phyloP scores from a whole-genome alignment of 371 early-diverging fungal species.

The Enterospora canceri region DNA sequence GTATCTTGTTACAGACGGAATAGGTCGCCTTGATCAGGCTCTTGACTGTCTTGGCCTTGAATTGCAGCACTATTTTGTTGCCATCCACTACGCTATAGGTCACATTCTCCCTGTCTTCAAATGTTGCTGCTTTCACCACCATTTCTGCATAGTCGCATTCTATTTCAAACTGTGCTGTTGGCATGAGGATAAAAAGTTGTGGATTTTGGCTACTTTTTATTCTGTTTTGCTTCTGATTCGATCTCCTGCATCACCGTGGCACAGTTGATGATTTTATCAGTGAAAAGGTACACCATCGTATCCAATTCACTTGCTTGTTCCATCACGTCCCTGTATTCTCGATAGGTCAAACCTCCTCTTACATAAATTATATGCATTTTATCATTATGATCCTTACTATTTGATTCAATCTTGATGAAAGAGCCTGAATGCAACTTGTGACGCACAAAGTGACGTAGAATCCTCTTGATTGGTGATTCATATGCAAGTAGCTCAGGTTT shows the following conservation, averaged over 20 bases:
- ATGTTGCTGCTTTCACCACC: background rate
- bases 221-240: background rate
- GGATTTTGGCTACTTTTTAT: background rate
- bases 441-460: slow-evolving; percentile 27
- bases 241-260: background rate
- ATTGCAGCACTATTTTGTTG: background rate
- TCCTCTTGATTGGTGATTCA: slow-evolving; percentile 37
- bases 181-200: slow-evolving; percentile 7
- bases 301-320: slow-evolving; percentile 4
- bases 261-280: slow-evolving; percentile 14
- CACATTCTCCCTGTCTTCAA: slow-evolving; percentile 4
- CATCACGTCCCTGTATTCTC: slow-evolving; percentile 42
- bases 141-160: slow-evolving; percentile 15
- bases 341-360: slow-evolving; percentile 43
- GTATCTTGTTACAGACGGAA: slow-evolving; percentile 15
- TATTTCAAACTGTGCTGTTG: slow-evolving; percentile 12
- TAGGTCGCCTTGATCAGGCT: slow-evolving; percentile 16
- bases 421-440: slow-evolving; percentile 23
- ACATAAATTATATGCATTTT: slow-evolving; percentile 41
- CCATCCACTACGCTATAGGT: background rate
- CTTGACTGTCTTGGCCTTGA: background rate
- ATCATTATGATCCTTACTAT: slow-evolving; percentile 11
- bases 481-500: slow-evolving; percentile 44
- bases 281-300: background rate
- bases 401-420: slow-evolving; percentile 8